Evolutionary conservation across 2,329 filamentous ascomycete species (phyloP).

Genomic region (Bipolaris zeicola): DNA sequence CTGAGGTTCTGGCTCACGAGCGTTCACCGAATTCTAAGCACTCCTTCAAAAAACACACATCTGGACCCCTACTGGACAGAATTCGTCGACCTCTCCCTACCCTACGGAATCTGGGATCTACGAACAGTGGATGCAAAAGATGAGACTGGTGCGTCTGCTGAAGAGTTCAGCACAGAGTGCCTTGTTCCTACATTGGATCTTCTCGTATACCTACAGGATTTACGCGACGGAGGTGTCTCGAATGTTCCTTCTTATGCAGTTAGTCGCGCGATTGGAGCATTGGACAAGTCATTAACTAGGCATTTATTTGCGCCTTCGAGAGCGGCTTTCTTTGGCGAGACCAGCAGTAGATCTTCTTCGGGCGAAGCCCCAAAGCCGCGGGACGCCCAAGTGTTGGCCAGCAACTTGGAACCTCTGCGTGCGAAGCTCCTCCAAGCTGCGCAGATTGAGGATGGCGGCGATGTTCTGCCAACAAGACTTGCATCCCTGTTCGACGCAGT

Average conservation of each 20-base stretch:
- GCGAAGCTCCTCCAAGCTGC: conserved; percentile 40
- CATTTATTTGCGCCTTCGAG: conserved; percentile 52
- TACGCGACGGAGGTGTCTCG: conserved; percentile 3
- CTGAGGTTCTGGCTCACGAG: conserved; percentile 44
- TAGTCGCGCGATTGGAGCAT: conserved; percentile 17
- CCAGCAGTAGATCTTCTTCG: conserved; percentile 6
- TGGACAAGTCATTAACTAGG: conserved; percentile 49
- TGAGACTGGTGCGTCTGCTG: conserved; percentile 36
- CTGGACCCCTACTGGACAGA: conserved; percentile 6
- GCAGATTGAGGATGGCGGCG: conserved; percentile 37
- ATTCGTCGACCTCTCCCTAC: conserved; percentile 29
- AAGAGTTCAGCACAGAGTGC: conserved; percentile 48
- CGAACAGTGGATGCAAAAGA: conserved; percentile 35
- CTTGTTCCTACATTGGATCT: conserved; percentile 41
- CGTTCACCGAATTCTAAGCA: conserved; percentile 23
- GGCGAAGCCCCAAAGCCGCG: conserved; percentile 3
- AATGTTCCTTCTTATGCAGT: conserved; percentile 1
- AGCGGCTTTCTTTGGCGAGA: conserved; percentile 43
- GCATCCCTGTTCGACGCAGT: conserved; percentile 33
- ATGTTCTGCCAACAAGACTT: conserved; percentile 28
- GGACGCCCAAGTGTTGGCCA: conserved; percentile 25
- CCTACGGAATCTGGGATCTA: conserved; percentile 44
- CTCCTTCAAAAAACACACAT: background rate
- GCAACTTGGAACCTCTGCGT: conserved; percentile 34
- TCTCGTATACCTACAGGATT: conserved; percentile 23